A percentile compares a stretch with the other conserved stretches of the same genome.
Conservation (phyloP, 2,329 filamentous ascomycete genomes). For the Rutstroemia sp. region DNA sequence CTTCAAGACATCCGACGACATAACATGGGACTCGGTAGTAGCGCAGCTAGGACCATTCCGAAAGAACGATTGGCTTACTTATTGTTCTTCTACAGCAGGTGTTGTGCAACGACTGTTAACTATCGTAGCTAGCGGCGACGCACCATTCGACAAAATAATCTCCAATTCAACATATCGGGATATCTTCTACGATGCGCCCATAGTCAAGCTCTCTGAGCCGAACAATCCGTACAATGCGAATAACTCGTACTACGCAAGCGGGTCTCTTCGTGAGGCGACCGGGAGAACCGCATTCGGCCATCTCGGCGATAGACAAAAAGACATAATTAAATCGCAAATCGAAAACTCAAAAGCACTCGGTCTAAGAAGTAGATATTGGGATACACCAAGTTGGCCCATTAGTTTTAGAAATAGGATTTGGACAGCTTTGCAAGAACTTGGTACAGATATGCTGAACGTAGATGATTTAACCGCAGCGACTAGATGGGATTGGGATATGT, state of each 20-base stretch:
- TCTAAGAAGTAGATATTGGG: too few relatives aligned
- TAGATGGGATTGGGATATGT: not conserved
- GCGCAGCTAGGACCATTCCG: constrained; percentile 34
- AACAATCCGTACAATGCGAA: constrained; percentile 19
- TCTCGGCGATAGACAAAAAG: not conserved
- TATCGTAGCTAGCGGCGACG: constrained; percentile 41
- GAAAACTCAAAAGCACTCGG: too few relatives aligned
- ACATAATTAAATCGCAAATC: too few relatives aligned
- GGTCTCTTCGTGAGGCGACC: not conserved
- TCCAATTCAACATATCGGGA: constrained; percentile 33
- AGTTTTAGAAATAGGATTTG: too few relatives aligned
- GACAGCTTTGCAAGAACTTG: too few relatives aligned
- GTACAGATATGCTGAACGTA: not conserved
- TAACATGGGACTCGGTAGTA: constrained; percentile 33
- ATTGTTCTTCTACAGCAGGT: constrained; percentile 38
- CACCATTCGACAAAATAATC: constrained; percentile 31
- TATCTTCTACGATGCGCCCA: constrained; percentile 41
- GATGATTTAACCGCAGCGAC: not conserved
- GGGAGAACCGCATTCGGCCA: not conserved
- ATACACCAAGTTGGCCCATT: too few relatives aligned
- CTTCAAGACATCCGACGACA: constrained; percentile 37
- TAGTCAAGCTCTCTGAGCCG: constrained; percentile 19
- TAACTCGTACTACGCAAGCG: constrained; percentile 26
- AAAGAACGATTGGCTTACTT: constrained; percentile 26
- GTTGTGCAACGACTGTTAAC: constrained; percentile 35